Percentiles rank a stretch among this genome's conserved stretches.
phyloP scores from a whole-genome alignment of 2,329 filamentous ascomycete species.

The Claviceps digitariae region DNA sequence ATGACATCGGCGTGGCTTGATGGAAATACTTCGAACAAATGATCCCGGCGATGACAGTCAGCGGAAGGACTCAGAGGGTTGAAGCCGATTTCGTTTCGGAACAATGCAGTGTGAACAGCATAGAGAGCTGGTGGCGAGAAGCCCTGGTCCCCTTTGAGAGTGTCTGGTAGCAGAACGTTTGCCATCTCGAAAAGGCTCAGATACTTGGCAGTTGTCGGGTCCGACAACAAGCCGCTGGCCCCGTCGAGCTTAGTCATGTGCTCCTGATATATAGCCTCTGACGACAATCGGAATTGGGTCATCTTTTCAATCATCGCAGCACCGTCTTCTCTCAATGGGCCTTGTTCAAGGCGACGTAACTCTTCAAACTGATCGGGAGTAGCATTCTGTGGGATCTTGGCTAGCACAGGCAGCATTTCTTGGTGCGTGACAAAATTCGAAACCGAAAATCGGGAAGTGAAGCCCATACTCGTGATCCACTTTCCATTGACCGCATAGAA shows the following conservation, averaged over 20 bases:
- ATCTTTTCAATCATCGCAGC: conserved; percentile 33
- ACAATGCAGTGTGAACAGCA: conserved; percentile 54
- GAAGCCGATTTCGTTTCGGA: conserved; percentile 47
- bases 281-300: conserved; percentile 27
- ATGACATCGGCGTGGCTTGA: conserved; percentile 17
- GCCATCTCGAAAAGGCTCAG: conserved; percentile 39
- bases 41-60: conserved; percentile 33
- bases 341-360: conserved; percentile 20
- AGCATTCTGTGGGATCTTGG: conserved; percentile 15
- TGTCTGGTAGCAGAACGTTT: conserved; percentile 25
- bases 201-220: conserved; percentile 25
- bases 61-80: conserved; percentile 34
- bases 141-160: conserved; percentile 20
- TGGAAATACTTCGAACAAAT: conserved; percentile 45
- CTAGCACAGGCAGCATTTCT: conserved; percentile 27
- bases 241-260: conserved; percentile 35
- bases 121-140: conserved; percentile 43
- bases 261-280: conserved; percentile 32
- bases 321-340: conserved; percentile 31
- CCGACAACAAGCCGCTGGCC: conserved; percentile 27
- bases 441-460: conserved; percentile 36
- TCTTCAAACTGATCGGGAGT: conserved; percentile 19
- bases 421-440: conserved; percentile 28
- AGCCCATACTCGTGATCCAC: conserved; percentile 29
- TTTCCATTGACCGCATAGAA: conserved; percentile 40